phyloP scores from a whole-genome alignment of 2,329 filamentous ascomycete species.

The Calonectria pteridis region DNA sequence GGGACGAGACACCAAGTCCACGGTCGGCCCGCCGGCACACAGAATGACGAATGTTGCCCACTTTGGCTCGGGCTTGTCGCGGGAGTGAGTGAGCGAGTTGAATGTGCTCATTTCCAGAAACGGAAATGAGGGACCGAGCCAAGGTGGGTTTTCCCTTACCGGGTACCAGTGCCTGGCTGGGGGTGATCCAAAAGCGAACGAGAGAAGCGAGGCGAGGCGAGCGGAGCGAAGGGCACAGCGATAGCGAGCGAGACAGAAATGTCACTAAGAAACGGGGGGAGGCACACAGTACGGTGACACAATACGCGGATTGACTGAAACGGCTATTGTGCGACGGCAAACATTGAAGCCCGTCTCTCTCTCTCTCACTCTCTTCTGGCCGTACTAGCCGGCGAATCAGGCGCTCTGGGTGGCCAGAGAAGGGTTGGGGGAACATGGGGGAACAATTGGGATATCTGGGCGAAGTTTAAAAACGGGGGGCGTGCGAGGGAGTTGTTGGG shows the following conservation, averaged over 20 bases:
- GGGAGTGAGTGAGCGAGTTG: slow-evolving; percentile 2
- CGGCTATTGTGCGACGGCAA: slow-evolving; percentile 43
- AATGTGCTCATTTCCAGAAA: slow-evolving; percentile 22
- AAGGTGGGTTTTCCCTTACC: slow-evolving; percentile 3
- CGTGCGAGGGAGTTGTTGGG: not conserved
- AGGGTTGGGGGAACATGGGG: slow-evolving; percentile 3
- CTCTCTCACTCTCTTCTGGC: slow-evolving; percentile 22
- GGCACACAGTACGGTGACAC: no score
- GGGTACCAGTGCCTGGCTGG: not conserved
- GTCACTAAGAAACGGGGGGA: not conserved
- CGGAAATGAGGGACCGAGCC: slow-evolving; percentile 19
- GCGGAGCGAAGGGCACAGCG: not conserved
- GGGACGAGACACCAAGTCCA: slow-evolving; percentile 17
- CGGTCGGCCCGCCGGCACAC: slow-evolving; percentile 26
- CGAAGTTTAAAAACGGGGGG: slow-evolving; percentile 9
- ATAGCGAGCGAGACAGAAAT: not conserved
- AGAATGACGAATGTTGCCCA: slow-evolving; percentile 24
- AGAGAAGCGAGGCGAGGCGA: slow-evolving; percentile 19
- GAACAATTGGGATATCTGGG: not conserved
- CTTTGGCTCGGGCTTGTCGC: slow-evolving; percentile 22
- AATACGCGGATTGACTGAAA: slow-evolving; percentile 31
- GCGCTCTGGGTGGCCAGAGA: not conserved
- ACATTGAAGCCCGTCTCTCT: slow-evolving; percentile 34
- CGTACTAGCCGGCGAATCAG: not conserved
- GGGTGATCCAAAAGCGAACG: slow-evolving; percentile 2